Evolutionary conservation across 305 asterid species (phyloP).

Genomic region (Fraxinus sp.): DNA sequence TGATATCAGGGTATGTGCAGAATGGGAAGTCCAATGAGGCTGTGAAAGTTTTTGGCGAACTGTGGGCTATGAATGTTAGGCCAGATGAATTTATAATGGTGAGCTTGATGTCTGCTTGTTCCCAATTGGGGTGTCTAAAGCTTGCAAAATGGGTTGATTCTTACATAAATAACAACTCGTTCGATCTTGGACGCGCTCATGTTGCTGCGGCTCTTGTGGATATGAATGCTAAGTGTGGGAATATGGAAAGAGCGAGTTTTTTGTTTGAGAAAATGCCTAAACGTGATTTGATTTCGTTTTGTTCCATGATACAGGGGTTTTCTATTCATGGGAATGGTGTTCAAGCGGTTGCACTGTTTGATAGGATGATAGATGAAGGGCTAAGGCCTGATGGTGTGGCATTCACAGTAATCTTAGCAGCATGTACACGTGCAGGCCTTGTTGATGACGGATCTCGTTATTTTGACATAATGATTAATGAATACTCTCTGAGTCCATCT

Average conservation of each 20-base stretch:
- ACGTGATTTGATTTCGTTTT: conserved; percentile 56
- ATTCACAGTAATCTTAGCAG: conserved; percentile 59
- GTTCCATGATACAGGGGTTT: conserved; percentile 76
- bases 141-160: conserved; percentile 62
- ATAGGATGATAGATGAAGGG: conserved; percentile 66
- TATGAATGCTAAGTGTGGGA: conserved; percentile 78
- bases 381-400: conserved; percentile 68
- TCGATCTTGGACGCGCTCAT: conserved; percentile 44
- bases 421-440: conserved; percentile 60
- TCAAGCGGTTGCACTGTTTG: conserved; percentile 51
- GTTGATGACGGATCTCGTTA: conserved; percentile 58
- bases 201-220: conserved; percentile 65
- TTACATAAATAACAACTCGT: conserved; percentile 35
- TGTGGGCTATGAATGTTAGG: conserved; percentile 41
- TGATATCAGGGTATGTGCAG: conserved; percentile 68
- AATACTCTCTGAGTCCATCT: conserved; percentile 50
- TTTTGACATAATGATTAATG: conserved; percentile 43
- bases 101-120: conserved; percentile 78
- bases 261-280: conserved; percentile 57
- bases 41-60: conserved; percentile 44
- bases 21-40: conserved; percentile 65
- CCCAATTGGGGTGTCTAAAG: conserved; percentile 62
- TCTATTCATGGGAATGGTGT: conserved; percentile 53
- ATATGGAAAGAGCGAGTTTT: conserved; percentile 53
- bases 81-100: conserved; percentile 68